These are phyloP conservation scores for Chimonanthus praecox DNA, from an alignment of 164 flowering plant species.

Conservation along the genomic window DNA sequence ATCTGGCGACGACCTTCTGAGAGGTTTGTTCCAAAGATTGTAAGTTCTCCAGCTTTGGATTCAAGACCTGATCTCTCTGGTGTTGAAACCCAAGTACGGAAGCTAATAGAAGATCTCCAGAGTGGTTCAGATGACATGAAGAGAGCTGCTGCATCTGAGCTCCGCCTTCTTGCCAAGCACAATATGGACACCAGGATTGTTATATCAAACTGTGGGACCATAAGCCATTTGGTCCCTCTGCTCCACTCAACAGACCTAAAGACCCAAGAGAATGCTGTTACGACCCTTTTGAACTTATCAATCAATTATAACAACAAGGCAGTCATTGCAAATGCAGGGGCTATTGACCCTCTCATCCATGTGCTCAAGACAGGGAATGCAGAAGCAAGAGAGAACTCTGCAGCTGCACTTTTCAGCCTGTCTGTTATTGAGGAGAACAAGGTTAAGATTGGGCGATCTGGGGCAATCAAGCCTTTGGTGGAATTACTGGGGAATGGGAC, in stretches of 20 bases:
- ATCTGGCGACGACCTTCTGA: constrained; percentile 78
- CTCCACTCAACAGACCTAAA: constrained; percentile 64
- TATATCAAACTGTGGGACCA: constrained; percentile 93
- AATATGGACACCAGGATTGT: constrained; percentile 70
- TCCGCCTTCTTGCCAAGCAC: constrained; percentile 78
- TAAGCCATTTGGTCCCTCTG: constrained; percentile 66
- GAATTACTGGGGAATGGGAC: constrained; percentile 70
- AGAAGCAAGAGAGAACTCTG: constrained; percentile 95
- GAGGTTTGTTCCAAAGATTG: constrained; percentile 53
- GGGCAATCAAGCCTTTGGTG: constrained; percentile 78
- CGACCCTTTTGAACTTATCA: constrained; percentile 89
- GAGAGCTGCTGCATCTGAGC: constrained; percentile 88
- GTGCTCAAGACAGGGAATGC: constrained; percentile 77
- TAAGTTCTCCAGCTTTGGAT: constrained; percentile 50
- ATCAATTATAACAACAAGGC: constrained; percentile 80
- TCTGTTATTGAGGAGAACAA: constrained; percentile 89
- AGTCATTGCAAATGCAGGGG: constrained; percentile 71
- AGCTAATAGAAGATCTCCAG: constrained; percentile 41
- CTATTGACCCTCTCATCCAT: constrained; percentile 77
- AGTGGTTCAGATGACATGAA: constrained; percentile 38
- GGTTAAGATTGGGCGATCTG: constrained; percentile 80
- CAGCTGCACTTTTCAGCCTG: constrained; percentile 90
- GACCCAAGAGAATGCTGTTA: constrained; percentile 93
- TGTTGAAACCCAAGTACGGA: constrained; percentile 58
- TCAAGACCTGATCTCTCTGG: constrained; percentile 59